phyloP scores from a whole-genome alignment of 2,329 filamentous ascomycete species.

The Pseudogymnoascus sp. region DNA sequence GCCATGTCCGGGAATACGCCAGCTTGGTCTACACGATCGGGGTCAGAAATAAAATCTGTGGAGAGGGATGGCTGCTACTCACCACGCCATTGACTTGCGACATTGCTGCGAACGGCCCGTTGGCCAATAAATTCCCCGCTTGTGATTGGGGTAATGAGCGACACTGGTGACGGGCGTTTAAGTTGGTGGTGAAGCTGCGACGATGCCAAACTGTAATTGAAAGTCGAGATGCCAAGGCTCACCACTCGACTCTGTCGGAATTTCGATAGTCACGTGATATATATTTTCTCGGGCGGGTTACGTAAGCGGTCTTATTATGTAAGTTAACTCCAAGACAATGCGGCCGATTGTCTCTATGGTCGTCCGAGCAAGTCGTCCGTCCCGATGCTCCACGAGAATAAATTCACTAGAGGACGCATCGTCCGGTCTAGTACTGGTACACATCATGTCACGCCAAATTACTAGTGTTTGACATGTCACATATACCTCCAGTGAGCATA shows the following conservation, averaged over 20 bases:
- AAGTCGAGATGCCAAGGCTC: constrained; percentile 8
- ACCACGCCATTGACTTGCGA: constrained; percentile 74
- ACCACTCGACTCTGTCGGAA: not conserved
- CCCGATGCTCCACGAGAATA: not conserved
- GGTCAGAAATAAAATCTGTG: constrained; percentile 9
- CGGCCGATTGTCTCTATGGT: not conserved
- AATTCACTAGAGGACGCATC: not conserved
- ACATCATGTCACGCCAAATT: not conserved
- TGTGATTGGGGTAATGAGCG: not conserved
- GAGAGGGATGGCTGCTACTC: constrained; percentile 27
- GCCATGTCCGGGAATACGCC: constrained; percentile 94
- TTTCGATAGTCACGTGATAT: not conserved
- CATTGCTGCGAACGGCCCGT: constrained; percentile 43
- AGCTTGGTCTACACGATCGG: constrained; percentile 65
- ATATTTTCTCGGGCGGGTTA: not conserved
- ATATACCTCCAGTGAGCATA: not conserved
- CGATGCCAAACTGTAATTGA: constrained; percentile 1
- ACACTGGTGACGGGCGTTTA: not conserved
- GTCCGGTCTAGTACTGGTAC: constrained; percentile 3
- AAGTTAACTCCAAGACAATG: not conserved
- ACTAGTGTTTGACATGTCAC: constrained; percentile 4
- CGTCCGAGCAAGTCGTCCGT: not conserved
- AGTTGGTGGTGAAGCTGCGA: not conserved
- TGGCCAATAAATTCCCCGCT: constrained; percentile 13
- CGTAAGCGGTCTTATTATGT: not conserved